Conservation (phyloP, 1,284 basidiomycete genomes). For the Trametes sp. region DNA sequence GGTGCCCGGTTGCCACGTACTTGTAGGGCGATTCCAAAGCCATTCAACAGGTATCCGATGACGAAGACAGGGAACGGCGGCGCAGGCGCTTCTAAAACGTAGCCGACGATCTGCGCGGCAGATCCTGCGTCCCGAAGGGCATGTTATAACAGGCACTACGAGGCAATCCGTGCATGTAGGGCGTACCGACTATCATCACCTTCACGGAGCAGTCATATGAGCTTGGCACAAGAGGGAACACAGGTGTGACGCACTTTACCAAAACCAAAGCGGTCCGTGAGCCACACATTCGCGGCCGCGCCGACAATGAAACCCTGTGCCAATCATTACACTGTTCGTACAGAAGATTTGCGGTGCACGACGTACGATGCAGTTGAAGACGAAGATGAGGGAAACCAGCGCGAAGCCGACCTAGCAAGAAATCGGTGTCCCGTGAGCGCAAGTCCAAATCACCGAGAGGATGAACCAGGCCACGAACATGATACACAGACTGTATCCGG, state of each 20-base stretch:
- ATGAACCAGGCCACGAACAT: slow-evolving; percentile 42
- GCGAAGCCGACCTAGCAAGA: slow-evolving; percentile 51
- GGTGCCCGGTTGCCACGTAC: slow-evolving; percentile 2
- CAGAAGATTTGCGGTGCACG: not conserved
- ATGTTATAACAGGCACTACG: not conserved
- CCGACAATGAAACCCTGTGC: slow-evolving; percentile 55
- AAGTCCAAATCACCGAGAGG: not conserved
- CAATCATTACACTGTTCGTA: too few species aligned
- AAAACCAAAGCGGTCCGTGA: slow-evolving; percentile 61
- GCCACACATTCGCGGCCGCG: slow-evolving; percentile 55
- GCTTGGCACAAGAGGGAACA: not conserved
- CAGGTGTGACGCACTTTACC: slow-evolving; percentile 53
- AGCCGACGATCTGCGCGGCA: slow-evolving; percentile 53
- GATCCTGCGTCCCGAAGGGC: slow-evolving; percentile 30
- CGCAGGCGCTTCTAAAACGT: slow-evolving; percentile 61
- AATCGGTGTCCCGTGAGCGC: not conserved
- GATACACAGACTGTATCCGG: slow-evolving; percentile 59
- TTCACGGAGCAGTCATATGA: slow-evolving; percentile 6
- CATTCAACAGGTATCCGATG: slow-evolving; percentile 63
- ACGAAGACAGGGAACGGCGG: slow-evolving; percentile 74
- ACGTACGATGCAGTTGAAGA: slow-evolving; percentile 58
- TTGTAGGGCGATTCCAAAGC: slow-evolving; percentile 66
- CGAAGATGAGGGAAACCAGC: slow-evolving; percentile 63
- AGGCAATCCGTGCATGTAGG: not conserved
- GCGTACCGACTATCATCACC: slow-evolving; percentile 39